These are phyloP conservation scores for Phaffia australis DNA, from an alignment of 768 basidiomycete species.

Conservation along the genomic window DNA sequence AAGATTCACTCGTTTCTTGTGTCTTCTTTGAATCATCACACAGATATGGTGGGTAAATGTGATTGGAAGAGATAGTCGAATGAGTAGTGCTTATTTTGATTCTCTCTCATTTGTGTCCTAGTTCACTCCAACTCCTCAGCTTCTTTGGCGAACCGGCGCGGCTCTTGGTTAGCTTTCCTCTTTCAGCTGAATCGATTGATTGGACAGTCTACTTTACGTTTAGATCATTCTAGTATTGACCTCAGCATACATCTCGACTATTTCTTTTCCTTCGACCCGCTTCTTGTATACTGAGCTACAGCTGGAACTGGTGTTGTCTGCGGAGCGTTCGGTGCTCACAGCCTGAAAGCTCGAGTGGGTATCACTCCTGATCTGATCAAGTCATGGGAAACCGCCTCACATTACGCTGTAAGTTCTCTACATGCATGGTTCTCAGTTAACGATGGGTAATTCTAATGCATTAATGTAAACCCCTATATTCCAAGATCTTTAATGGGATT, in stretches of 20 bases:
- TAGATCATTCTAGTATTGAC: not conserved
- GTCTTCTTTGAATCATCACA: no score
- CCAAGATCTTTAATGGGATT: constrained; percentile 13
- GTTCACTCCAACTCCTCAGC: not conserved
- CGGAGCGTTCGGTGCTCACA: constrained; percentile 23
- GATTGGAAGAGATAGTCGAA: no score
- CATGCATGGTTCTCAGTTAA: not conserved
- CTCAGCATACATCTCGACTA: no score
- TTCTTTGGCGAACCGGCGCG: constrained; percentile 12
- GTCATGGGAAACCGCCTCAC: constrained; percentile 19
- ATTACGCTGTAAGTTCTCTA: not conserved
- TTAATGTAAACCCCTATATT: no score
- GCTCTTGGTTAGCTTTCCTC: not conserved
- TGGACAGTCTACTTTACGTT: no score
- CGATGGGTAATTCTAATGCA: no score
- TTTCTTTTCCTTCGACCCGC: not conserved
- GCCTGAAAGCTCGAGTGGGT: constrained; percentile 15
- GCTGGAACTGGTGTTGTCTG: constrained; percentile 17
- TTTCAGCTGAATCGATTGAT: not conserved
- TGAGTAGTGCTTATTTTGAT: no score
- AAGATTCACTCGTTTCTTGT: no score
- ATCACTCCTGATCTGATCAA: constrained; percentile 18
- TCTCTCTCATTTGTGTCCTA: no score
- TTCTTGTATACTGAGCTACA: not conserved
- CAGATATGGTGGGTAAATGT: no score